These are phyloP conservation scores for Curvularia hawaiiensis DNA, from an alignment of 2,329 filamentous ascomycete genomes.

Conservation along the genomic window DNA sequence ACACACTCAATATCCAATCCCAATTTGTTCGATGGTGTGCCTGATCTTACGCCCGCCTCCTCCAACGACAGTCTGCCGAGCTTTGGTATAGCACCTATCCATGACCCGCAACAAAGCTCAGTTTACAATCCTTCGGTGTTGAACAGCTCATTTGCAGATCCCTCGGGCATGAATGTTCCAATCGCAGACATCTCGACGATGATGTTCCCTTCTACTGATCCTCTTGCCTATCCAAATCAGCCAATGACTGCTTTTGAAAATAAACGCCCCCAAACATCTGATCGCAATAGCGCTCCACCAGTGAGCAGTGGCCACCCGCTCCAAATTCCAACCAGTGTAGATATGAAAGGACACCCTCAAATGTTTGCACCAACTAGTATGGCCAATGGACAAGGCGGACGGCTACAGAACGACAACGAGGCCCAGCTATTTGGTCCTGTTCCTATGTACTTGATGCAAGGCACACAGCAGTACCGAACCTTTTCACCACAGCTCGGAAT, in stretches of 20 bases:
- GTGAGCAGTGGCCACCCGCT: conserved; percentile 6
- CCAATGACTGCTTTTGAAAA: conserved; percentile 66
- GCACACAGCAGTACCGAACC: conserved; percentile 30
- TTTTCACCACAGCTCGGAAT: conserved; percentile 35
- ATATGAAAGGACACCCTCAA: conserved; percentile 35
- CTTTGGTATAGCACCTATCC: conserved; percentile 31
- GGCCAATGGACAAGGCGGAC: conserved; percentile 20
- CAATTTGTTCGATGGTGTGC: conserved; percentile 39
- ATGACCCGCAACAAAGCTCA: conserved; percentile 33
- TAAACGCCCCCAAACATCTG: conserved; percentile 40
- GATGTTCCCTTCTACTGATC: conserved; percentile 81
- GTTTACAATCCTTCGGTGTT: conserved; percentile 38
- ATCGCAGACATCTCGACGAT: conserved; percentile 75
- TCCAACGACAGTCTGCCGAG: conserved; percentile 37
- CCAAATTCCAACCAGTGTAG: conserved; percentile 19
- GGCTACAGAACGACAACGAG: conserved; percentile 63
- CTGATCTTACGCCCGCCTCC: conserved; percentile 43
- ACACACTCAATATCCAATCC: conserved; percentile 34
- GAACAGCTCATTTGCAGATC: conserved; percentile 37
- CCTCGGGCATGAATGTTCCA: conserved; percentile 47
- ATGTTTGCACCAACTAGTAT: conserved; percentile 31
- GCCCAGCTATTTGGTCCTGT: conserved; percentile 74
- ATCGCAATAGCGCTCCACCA: conserved; percentile 16
- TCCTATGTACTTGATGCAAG: conserved; percentile 72
- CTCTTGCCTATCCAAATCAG: conserved; percentile 79